Conservation (phyloP, 352 stramenopile genomes). For the Phytophthora crassamura region DNA sequence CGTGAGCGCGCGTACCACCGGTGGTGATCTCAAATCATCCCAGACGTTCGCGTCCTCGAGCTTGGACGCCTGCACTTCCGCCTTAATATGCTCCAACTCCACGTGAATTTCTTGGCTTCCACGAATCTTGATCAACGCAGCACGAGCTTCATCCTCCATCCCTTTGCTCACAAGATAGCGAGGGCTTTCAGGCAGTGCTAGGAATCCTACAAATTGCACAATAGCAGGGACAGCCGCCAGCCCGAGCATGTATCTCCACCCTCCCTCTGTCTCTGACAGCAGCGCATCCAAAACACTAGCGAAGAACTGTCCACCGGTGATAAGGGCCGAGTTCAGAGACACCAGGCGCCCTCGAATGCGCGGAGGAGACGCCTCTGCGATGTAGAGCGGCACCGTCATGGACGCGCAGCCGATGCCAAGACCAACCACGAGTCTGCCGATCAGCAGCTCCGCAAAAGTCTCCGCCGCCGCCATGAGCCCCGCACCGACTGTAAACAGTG, state of each 20-base stretch:
- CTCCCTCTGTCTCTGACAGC: slow-evolving; percentile 54
- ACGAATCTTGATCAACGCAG: slow-evolving; percentile 59
- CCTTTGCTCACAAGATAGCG: slow-evolving; percentile 62
- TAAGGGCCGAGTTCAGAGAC: slow-evolving; percentile 78
- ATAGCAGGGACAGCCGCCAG: slow-evolving; percentile 67
- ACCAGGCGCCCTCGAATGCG: slow-evolving; percentile 70
- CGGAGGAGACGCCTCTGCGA: slow-evolving; percentile 74
- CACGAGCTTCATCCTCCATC: slow-evolving; percentile 49
- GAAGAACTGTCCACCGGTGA: slow-evolving; percentile 85
- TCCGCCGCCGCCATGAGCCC: slow-evolving; percentile 62
- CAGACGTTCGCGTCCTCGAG: slow-evolving; percentile 36
- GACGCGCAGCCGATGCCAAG: slow-evolving; percentile 75
- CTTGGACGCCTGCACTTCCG: slow-evolving; percentile 45
- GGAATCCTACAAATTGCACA: slow-evolving; percentile 73
- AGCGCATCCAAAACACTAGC: slow-evolving; percentile 66
- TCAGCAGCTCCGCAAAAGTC: slow-evolving; percentile 58
- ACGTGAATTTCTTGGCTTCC: slow-evolving; percentile 54
- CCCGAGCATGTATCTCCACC: slow-evolving; percentile 87
- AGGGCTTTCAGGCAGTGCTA: slow-evolving; percentile 73
- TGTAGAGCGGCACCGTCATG: slow-evolving; percentile 83
- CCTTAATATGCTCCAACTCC: slow-evolving; percentile 68
- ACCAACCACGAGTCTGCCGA: slow-evolving; percentile 68
- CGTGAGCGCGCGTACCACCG: slow-evolving; percentile 41
- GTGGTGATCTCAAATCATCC: slow-evolving; percentile 40
- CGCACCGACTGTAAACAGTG: slow-evolving; percentile 67